These are phyloP conservation scores for Acanthamoeba culbertsoni DNA, from an alignment of 208 protist species.

Conservation along the genomic window DNA sequence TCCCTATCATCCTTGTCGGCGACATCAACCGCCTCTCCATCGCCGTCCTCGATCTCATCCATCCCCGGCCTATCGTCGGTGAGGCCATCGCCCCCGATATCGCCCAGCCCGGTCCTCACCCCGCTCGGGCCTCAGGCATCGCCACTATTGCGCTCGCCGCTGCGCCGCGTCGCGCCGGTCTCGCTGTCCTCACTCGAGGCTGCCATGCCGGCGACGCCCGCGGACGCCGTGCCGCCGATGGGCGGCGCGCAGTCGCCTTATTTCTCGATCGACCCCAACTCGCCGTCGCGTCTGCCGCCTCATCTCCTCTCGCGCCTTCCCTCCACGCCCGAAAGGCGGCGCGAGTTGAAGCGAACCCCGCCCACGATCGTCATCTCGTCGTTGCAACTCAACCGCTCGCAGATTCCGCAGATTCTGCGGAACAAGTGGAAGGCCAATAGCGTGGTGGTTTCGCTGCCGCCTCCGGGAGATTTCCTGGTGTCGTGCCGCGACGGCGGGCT, in stretches of 20 bases:
- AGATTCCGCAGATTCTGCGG: conserved; percentile 19
- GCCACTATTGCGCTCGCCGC: not conserved
- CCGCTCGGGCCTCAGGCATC: not conserved
- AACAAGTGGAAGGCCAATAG: not conserved
- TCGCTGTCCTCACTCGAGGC: not conserved
- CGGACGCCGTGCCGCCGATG: too few relatives aligned
- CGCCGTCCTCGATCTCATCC: not conserved
- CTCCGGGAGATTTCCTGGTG: not conserved
- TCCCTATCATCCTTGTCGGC: not conserved
- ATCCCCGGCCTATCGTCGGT: too few relatives aligned
- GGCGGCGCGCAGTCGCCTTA: not conserved
- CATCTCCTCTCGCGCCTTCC: not conserved
- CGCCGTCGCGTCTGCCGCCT: not conserved
- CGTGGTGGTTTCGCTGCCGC: not conserved
- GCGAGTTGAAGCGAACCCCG: not conserved
- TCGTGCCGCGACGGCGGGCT: not conserved
- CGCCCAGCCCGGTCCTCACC: not conserved
- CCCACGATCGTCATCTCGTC: conserved; percentile 39
- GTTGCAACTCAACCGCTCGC: conserved; percentile 11
- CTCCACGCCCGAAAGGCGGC: not conserved
- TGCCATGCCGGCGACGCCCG: not conserved
- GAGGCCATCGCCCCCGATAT: not conserved
- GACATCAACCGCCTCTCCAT: not conserved
- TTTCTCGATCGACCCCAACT: not conserved
- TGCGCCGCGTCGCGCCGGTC: not conserved